phyloP scores from a whole-genome alignment of 805 yeast species.

The Saccharomycopsis capsularis region DNA sequence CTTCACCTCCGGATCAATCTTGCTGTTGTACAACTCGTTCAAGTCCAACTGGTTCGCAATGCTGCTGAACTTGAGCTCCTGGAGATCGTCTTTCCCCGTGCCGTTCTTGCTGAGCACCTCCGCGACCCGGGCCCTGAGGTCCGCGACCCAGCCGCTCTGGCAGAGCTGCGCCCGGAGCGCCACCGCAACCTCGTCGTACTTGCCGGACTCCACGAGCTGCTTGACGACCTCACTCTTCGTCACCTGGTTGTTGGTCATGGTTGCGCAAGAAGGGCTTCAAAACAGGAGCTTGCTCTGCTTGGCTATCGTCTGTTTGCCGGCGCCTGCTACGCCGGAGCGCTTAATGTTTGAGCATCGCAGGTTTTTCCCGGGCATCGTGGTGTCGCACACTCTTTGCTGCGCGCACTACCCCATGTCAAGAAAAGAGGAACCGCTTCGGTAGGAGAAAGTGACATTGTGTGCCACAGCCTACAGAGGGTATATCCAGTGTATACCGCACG shows the following conservation, averaged over 20 bases:
- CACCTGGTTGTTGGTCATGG: slow-evolving; percentile 23
- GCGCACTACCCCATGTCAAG: too few relatives aligned
- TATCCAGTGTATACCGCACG: too few relatives aligned
- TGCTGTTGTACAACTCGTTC: slow-evolving; percentile 15
- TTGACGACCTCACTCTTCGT: slow-evolving; percentile 60
- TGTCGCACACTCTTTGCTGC: too few relatives aligned
- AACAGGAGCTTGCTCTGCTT: too few relatives aligned
- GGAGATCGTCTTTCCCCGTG: not conserved
- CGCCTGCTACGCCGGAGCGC: too few relatives aligned
- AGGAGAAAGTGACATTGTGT: too few relatives aligned
- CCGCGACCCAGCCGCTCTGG: slow-evolving; percentile 83
- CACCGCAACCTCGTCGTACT: slow-evolving; percentile 67
- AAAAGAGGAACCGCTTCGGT: too few relatives aligned
- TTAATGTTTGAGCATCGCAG: too few relatives aligned
- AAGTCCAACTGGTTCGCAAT: slow-evolving; percentile 16
- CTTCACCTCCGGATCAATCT: slow-evolving; percentile 12
- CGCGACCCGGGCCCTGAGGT: slow-evolving; percentile 39
- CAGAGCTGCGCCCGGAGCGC: slow-evolving; percentile 56
- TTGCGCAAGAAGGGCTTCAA: too few relatives aligned
- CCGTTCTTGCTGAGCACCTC: slow-evolving; percentile 7
- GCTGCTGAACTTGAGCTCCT: slow-evolving; percentile 14
- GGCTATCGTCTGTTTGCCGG: too few relatives aligned
- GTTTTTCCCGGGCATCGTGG: too few relatives aligned
- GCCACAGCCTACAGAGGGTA: too few relatives aligned
- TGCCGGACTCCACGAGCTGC: slow-evolving; percentile 68